Percentiles rank a stretch among this genome's conserved stretches.
phyloP scores from a whole-genome alignment of 257 asterid genomes.

The Nicotiana tomentosiformis region DNA sequence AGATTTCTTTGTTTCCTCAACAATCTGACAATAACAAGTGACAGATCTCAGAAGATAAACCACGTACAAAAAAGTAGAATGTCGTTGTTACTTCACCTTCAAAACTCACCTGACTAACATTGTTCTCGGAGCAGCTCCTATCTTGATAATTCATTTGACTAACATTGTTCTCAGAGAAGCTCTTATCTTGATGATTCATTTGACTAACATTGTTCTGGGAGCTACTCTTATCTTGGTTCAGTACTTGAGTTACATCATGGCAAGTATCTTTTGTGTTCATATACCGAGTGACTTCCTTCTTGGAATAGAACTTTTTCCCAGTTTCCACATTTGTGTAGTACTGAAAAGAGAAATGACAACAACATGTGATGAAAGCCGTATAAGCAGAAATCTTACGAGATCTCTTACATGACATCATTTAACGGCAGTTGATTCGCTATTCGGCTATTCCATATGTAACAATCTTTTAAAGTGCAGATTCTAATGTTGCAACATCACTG shows the following conservation, averaged over 20 bases:
- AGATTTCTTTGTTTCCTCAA: constrained; percentile 17
- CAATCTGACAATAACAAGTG: constrained; percentile 23
- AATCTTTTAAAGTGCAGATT: background rate
- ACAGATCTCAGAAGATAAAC: constrained; percentile 1
- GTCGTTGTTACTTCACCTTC: background rate
- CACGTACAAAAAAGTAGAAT: background rate
- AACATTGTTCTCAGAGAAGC: constrained; percentile 10
- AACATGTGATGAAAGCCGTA: background rate
- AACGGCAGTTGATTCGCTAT: background rate
- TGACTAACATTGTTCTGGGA: background rate
- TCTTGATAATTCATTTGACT: constrained; percentile 24
- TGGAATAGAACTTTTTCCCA: constrained; percentile 44
- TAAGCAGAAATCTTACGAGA: background rate
- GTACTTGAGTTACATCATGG: constrained; percentile 26
- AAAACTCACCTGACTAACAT: background rate
- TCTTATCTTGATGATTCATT: background rate
- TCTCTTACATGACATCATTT: background rate
- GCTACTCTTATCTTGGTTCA: constrained; percentile 14
- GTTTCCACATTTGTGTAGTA: constrained; percentile 35
- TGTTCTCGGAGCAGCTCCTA: background rate
- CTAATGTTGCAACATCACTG: background rate
- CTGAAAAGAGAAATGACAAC: constrained; percentile 31
- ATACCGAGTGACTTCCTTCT: constrained; percentile 31
- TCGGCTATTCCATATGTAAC: background rate
- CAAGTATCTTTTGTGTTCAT: constrained; percentile 12